These are phyloP conservation scores for Colletotrichum scovillei DNA, from an alignment of 2,329 filamentous ascomycete genomes.

Conservation along the genomic window DNA sequence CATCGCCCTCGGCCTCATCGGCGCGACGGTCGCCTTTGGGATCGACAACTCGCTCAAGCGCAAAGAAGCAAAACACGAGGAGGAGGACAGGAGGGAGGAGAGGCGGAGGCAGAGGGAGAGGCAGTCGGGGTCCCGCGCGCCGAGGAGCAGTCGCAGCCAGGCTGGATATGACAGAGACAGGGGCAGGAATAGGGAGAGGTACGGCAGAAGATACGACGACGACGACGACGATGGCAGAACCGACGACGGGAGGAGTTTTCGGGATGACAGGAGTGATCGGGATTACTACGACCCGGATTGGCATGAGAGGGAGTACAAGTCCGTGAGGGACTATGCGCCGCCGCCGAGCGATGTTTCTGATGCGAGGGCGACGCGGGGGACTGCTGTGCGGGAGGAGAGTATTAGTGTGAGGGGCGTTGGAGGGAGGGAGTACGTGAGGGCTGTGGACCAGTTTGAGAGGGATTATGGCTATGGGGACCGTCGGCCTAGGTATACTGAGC, in stretches of 20 bases:
- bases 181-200: neutral
- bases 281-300: slow-evolving; percentile 23
- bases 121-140: slow-evolving; percentile 1
- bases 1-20: slow-evolving; percentile 50
- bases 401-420: neutral
- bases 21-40: slow-evolving; percentile 49
- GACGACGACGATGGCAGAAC: neutral
- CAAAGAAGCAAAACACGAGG: slow-evolving; percentile 32
- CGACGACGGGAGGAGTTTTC: neutral
- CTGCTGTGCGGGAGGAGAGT: neutral
- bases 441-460: slow-evolving; percentile 9
- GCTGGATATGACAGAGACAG: neutral
- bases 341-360: slow-evolving; percentile 8
- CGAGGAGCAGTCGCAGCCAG: slow-evolving; percentile 16
- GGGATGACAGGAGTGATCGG: slow-evolving; percentile 10
- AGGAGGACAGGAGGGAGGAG: slow-evolving; percentile 31
- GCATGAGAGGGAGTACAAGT: slow-evolving; percentile 23
- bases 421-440: slow-evolving; percentile 2
- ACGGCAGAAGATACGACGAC: neutral
- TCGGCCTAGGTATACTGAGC: slow-evolving; percentile 9
- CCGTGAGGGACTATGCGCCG: slow-evolving; percentile 20
- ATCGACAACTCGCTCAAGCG: slow-evolving; percentile 52
- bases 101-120: slow-evolving; percentile 16
- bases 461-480: slow-evolving; percentile 13
- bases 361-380: neutral